Conservation (phyloP, 192 early-diverging fungal species). For the Gigaspora rosea region DNA sequence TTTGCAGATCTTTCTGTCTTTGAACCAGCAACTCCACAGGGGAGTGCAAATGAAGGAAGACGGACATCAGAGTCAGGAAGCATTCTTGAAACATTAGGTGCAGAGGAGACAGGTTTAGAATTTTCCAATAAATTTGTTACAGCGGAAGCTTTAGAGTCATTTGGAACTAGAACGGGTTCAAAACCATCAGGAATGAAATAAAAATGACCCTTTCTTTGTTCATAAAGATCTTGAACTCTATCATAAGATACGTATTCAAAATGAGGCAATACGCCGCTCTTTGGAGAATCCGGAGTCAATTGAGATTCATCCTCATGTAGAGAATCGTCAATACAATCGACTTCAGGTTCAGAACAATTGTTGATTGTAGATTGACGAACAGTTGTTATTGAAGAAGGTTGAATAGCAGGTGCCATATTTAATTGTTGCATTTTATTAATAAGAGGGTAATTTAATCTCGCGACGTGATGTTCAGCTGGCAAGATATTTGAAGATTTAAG, state of each 20-base stretch:
- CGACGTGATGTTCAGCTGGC: too few relatives aligned
- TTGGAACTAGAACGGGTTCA: slow-evolving; percentile 21
- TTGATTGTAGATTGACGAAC: too few relatives aligned
- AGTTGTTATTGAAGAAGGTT: too few relatives aligned
- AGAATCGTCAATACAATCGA: too few relatives aligned
- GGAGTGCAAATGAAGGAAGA: slow-evolving; percentile 12
- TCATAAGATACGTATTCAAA: slow-evolving; percentile 25
- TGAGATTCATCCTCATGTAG: too few relatives aligned
- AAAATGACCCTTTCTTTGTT: slow-evolving; percentile 23
- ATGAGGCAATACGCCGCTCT: not conserved
- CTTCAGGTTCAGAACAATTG: too few relatives aligned
- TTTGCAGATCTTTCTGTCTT: not conserved
- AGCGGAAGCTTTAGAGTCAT: slow-evolving; percentile 19
- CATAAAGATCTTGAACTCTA: slow-evolving; percentile 28
- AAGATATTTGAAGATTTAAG: too few relatives aligned
- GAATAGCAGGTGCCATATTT: too few relatives aligned
- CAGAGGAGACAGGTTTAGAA: not conserved
- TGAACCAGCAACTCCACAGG: slow-evolving; percentile 7
- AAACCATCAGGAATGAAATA: slow-evolving; percentile 27
- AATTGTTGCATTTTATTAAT: too few relatives aligned
- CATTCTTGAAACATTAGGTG: slow-evolving; percentile 20
- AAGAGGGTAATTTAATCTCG: too few relatives aligned
- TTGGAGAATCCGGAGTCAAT: too few relatives aligned
- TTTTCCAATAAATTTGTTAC: slow-evolving; percentile 23
- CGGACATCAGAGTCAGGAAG: slow-evolving; percentile 21